phyloP scores from a whole-genome alignment of 177 flowering plant species.

The Telopea speciosissima region DNA sequence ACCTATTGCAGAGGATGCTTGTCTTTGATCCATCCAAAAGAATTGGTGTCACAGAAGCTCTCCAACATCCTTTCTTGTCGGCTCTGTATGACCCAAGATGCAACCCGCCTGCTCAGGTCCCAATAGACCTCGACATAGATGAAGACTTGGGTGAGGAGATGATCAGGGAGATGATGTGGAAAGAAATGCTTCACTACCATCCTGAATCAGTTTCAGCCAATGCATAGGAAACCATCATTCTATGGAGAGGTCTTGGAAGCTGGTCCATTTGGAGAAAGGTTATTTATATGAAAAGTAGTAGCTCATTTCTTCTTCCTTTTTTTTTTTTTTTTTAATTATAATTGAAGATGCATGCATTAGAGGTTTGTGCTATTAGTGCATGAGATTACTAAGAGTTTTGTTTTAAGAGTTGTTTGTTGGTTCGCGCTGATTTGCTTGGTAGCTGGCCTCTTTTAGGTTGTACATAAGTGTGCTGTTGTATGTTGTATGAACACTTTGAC shows the following conservation, averaged over 20 bases:
- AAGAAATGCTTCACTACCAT: constrained; percentile 77
- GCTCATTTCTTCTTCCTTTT: constrained; percentile 6
- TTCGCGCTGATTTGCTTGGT: constrained; percentile 14
- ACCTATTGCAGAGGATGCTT: constrained; percentile 73
- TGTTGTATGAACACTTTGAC: background rate
- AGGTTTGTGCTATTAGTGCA: constrained; percentile 17
- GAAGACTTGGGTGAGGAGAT: constrained; percentile 68
- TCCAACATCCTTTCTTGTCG: constrained; percentile 85
- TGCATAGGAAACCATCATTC: constrained; percentile 20
- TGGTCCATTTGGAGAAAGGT: background rate
- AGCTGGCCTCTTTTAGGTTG: constrained; percentile 20
- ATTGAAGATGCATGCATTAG: constrained; percentile 13
- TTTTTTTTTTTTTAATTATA: no score
- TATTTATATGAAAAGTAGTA: background rate
- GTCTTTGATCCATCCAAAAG: constrained; percentile 89
- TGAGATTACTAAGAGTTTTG: constrained; percentile 4
- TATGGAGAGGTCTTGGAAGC: constrained; percentile 1
- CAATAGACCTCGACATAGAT: constrained; percentile 74
- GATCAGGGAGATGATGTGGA: constrained; percentile 90
- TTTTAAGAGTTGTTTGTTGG: constrained; percentile 7
- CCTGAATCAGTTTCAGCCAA: constrained; percentile 51
- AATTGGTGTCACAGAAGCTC: constrained; percentile 81
- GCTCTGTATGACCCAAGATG: constrained; percentile 57
- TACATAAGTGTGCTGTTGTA: constrained; percentile 29
- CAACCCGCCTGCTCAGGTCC: constrained; percentile 72